These are phyloP conservation scores for Rachicladosporium sp. DNA, from an alignment of 2,329 filamentous ascomycete genomes.

Conservation along the genomic window DNA sequence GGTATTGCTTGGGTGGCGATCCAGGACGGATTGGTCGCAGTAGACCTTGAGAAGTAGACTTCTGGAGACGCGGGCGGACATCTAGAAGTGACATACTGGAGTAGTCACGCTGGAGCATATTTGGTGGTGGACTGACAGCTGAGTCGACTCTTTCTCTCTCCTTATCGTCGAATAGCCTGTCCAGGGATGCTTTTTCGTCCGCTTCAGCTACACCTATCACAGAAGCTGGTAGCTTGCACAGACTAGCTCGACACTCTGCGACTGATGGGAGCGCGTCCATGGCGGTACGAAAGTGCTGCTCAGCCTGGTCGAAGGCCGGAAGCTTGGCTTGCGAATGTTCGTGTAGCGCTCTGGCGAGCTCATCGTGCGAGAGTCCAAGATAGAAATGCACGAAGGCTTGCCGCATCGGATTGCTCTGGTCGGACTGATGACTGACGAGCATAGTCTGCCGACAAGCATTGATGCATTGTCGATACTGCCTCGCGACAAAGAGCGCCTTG, in stretches of 20 bases:
- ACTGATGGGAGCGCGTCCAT: not conserved
- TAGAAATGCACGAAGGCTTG: conserved; percentile 34
- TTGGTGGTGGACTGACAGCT: no score
- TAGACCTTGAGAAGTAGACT: conserved; percentile 10
- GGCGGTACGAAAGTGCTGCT: conserved; percentile 23
- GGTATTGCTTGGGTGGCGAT: conserved; percentile 17
- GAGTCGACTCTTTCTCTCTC: no score
- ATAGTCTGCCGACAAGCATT: conserved; percentile 6
- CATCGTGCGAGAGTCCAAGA: conserved; percentile 33
- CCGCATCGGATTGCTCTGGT: conserved; percentile 10
- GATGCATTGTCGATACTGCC: conserved; percentile 21
- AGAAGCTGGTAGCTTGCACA: no score
- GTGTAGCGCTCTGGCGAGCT: conserved; percentile 34
- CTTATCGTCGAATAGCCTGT: no score
- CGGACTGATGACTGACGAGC: conserved; percentile 9
- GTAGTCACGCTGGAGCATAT: conserved; percentile 5
- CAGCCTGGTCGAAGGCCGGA: conserved; percentile 27
- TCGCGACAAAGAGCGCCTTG: conserved; percentile 18
- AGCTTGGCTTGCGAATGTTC: conserved; percentile 35
- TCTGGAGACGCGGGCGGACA: conserved; percentile 1
- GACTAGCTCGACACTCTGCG: not conserved
- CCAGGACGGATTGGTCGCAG: conserved; percentile 16
- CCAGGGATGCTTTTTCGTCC: no score
- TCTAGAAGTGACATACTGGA: conserved; percentile 11
- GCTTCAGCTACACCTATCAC: no score